phyloP scores from a whole-genome alignment of 306 rosid species.

The Rosa chinensis region DNA sequence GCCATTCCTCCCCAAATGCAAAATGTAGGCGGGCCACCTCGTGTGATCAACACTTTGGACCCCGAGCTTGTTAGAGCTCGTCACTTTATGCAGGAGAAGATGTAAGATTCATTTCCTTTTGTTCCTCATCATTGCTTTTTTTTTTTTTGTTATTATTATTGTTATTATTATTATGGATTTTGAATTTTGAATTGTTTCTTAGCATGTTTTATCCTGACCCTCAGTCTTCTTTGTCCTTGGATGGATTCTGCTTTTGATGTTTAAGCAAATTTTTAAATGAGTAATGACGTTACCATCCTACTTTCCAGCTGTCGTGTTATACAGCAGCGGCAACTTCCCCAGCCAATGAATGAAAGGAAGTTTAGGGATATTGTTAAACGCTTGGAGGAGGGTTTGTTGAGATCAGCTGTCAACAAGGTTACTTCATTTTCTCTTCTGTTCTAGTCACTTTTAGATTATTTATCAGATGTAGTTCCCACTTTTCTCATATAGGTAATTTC shows the following conservation, averaged over 20 bases:
- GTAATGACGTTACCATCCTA: constrained; percentile 18
- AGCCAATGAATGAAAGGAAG: constrained; percentile 47
- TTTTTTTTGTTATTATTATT: background rate
- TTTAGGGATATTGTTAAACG: constrained; percentile 67
- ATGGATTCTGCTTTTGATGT: background rate
- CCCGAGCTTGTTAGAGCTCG: constrained; percentile 65
- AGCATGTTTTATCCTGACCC: background rate
- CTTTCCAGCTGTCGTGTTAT: constrained; percentile 55
- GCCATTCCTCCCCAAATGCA: constrained; percentile 54
- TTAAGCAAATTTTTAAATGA: background rate
- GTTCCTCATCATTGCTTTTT: background rate
- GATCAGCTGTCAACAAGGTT: constrained; percentile 64
- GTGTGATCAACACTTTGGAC: constrained; percentile 45
- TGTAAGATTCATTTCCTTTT: constrained; percentile 50
- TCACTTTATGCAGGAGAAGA: constrained; percentile 49
- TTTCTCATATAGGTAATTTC: background rate
- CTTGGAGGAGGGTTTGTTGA: constrained; percentile 77
- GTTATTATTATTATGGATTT: too few species aligned
- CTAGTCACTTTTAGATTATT: constrained; percentile 9
- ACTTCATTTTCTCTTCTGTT: constrained; percentile 10
- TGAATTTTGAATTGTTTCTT: background rate
- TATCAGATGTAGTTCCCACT: constrained; percentile 7
- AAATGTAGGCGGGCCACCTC: constrained; percentile 43
- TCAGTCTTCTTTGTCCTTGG: background rate
- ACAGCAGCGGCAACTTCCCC: constrained; percentile 39